Percentiles rank a stretch among this genome's conserved stretches.
Conservation (phyloP, 352 stramenopile genomes). For the Phytophthora citrophthora region DNA sequence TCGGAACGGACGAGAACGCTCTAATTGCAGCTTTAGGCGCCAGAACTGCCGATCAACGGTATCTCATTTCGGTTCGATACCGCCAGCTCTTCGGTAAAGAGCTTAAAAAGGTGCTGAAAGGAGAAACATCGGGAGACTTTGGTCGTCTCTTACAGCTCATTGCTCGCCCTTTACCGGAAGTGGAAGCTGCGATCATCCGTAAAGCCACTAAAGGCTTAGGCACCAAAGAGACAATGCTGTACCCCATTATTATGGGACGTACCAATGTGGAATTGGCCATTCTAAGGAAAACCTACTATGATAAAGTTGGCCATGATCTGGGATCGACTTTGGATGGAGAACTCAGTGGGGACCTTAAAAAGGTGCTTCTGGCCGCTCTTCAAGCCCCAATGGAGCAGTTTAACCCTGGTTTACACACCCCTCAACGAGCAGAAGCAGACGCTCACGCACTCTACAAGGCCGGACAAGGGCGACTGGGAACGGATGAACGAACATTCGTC, state of each 20-base stretch:
- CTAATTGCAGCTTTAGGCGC: constrained; percentile 53
- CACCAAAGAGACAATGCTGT: constrained; percentile 72
- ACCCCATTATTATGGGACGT: constrained; percentile 66
- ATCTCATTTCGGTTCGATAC: constrained; percentile 71
- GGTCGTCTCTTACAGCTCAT: constrained; percentile 68
- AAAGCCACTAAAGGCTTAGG: constrained; percentile 68
- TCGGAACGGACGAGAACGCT: constrained; percentile 63
- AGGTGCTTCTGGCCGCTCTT: constrained; percentile 68
- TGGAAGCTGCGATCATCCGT: constrained; percentile 64
- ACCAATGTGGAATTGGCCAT: constrained; percentile 76
- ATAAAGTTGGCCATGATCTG: constrained; percentile 63
- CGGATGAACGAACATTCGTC: constrained; percentile 68
- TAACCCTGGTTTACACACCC: constrained; percentile 62
- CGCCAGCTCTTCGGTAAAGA: constrained; percentile 56
- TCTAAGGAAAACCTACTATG: constrained; percentile 81
- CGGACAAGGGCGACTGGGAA: constrained; percentile 68
- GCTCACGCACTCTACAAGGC: constrained; percentile 72
- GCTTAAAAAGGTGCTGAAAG: constrained; percentile 64
- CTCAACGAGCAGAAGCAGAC: constrained; percentile 57
- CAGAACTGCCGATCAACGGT: constrained; percentile 61
- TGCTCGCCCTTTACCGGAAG: constrained; percentile 56
- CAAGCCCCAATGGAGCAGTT: constrained; percentile 62
- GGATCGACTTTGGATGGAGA: constrained; percentile 60
- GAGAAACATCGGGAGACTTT: constrained; percentile 66
- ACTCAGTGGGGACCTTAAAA: constrained; percentile 74